Evolutionary conservation across 805 yeast genomes (phyloP).

Genomic region (Cyberlindnera americana): DNA sequence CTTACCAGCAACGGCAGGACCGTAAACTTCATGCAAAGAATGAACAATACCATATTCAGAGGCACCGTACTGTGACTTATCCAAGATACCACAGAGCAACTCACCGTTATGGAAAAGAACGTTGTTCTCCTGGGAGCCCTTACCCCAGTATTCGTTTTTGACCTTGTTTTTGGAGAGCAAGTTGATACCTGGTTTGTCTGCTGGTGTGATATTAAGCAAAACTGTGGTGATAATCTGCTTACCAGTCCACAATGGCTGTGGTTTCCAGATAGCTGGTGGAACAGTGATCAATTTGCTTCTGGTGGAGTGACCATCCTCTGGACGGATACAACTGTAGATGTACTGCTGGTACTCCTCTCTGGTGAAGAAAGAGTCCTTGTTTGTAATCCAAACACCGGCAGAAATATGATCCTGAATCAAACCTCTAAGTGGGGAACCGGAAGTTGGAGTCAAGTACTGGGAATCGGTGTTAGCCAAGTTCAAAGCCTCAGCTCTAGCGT

Average conservation of each 20-base stretch:
- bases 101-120: conserved; percentile 87
- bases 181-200: conserved; percentile 87
- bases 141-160: conserved; percentile 94
- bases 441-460: conserved; percentile 96
- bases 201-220: conserved; percentile 81
- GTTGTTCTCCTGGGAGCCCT: conserved; percentile 75
- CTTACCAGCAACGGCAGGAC: conserved; percentile 86
- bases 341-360: conserved; percentile 92
- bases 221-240: conserved; percentile 95
- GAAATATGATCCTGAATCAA: conserved; percentile 97
- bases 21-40: conserved; percentile 93
- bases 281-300: conserved; percentile 64
- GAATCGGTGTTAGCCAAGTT: conserved; percentile 95
- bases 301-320: conserved; percentile 96
- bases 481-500: conserved; percentile 94
- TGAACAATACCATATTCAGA: conserved; percentile 96
- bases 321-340: conserved; percentile 89
- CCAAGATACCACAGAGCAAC: conserved; percentile 86
- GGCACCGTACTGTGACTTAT: conserved; percentile 98
- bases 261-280: conserved; percentile 87
- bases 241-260: conserved; percentile 95
- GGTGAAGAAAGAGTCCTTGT: conserved; percentile 85
- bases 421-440: conserved; percentile 98
- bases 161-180: conserved; percentile 80
- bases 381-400: conserved; percentile 98